These are phyloP conservation scores for Sporothrix phasma DNA, from an alignment of 2,329 filamentous ascomycete genomes.

Conservation along the genomic window DNA sequence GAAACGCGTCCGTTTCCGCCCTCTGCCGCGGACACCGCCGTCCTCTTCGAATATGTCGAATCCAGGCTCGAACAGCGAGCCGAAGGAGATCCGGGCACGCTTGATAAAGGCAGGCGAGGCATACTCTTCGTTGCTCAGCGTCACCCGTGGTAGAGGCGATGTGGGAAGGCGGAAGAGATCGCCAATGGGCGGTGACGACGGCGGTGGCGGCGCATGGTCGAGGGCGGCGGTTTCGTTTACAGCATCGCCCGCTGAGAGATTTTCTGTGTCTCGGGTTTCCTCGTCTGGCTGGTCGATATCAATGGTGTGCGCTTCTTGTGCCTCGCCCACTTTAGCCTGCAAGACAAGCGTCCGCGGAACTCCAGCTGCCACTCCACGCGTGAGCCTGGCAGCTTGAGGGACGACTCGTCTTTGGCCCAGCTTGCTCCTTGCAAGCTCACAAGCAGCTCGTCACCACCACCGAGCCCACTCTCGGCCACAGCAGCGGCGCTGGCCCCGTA, in stretches of 20 bases:
- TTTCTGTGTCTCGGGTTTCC: background rate
- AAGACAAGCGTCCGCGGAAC: conserved; percentile 43
- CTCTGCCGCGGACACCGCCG: conserved; percentile 47
- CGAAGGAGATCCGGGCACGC: conserved; percentile 58
- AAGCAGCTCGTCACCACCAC: conserved; percentile 67
- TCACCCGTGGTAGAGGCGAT: background rate
- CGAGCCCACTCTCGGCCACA: conserved; percentile 56
- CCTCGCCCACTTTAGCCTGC: conserved; percentile 38
- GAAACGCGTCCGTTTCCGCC: conserved; percentile 61
- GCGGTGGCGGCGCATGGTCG: background rate
- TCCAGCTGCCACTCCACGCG: conserved; percentile 50
- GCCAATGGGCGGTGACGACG: conserved; percentile 17
- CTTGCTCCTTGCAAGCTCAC: conserved; percentile 59
- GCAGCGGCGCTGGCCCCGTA: conserved; percentile 58
- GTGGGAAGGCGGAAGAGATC: background rate
- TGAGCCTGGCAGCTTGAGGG: conserved; percentile 39
- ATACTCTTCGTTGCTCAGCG: conserved; percentile 41
- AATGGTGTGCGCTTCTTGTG: conserved; percentile 39
- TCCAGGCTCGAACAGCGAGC: conserved; percentile 52
- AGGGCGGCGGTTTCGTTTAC: background rate
- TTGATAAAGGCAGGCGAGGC: conserved; percentile 74
- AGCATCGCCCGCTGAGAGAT: background rate
- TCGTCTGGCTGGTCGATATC: conserved; percentile 40
- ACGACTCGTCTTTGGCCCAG: conserved; percentile 48
- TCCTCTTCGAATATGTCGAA: conserved; percentile 65